phyloP scores from a whole-genome alignment of 768 basidiomycete species.

The Pisolithus marmoratus region DNA sequence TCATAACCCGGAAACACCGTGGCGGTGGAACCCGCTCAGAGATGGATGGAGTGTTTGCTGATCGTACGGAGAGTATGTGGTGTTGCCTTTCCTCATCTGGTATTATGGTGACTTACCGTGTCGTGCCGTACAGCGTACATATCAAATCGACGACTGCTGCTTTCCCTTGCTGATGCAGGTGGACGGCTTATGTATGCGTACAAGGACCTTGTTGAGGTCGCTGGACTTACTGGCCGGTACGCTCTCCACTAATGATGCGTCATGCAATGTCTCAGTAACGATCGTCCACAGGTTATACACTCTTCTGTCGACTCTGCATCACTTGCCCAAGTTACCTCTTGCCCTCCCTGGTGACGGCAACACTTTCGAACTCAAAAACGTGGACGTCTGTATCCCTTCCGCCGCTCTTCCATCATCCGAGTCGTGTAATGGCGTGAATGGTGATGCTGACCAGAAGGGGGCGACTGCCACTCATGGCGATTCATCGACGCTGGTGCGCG shows the following conservation, averaged over 20 bases:
- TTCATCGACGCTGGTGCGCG: constrained; percentile 52
- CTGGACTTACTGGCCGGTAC: constrained; percentile 72
- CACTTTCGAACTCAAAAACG: constrained; percentile 58
- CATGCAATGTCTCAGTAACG: background rate
- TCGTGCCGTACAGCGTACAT: constrained; percentile 60
- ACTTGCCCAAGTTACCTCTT: constrained; percentile 49
- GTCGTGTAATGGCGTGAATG: constrained; percentile 1
- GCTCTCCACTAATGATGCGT: background rate
- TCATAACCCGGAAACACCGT: constrained; percentile 52
- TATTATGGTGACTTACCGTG: background rate
- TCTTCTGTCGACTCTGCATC: constrained; percentile 80
- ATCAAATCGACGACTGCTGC: constrained; percentile 82
- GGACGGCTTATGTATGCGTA: constrained; percentile 95
- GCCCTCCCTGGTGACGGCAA: constrained; percentile 28
- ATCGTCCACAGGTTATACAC: constrained; percentile 60
- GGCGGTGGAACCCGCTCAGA: constrained; percentile 11
- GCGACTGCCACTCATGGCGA: background rate
- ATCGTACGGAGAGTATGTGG: constrained; percentile 43
- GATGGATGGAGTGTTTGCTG: constrained; percentile 35
- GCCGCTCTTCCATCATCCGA: background rate
- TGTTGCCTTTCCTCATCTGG: background rate
- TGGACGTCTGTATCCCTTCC: constrained; percentile 64
- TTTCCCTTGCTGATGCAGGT: constrained; percentile 95
- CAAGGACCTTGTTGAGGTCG: constrained; percentile 92
- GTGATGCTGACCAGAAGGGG: background rate